phyloP scores from a whole-genome alignment of 192 early-diverging fungal genomes.

The Phycomyces nitens region DNA sequence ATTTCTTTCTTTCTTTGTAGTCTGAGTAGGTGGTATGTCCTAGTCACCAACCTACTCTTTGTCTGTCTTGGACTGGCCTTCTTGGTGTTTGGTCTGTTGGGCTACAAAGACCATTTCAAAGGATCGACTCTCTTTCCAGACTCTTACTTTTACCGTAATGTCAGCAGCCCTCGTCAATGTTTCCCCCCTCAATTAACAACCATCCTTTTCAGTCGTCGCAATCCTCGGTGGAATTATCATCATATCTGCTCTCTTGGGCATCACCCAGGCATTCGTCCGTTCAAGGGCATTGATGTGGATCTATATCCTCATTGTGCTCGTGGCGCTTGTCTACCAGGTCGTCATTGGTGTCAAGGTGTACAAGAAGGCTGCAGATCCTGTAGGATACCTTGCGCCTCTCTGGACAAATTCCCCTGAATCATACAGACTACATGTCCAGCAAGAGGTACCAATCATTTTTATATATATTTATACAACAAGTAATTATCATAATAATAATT shows the following conservation, averaged over 20 bases:
- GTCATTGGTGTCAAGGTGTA: slow-evolving; percentile 28
- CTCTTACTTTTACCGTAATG: slow-evolving; percentile 19
- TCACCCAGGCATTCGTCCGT: slow-evolving; percentile 12
- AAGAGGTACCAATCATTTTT: slow-evolving; percentile 14
- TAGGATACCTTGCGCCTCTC: slow-evolving; percentile 13
- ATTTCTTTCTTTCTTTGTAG: slow-evolving; percentile 2
- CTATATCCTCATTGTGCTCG: slow-evolving; percentile 18
- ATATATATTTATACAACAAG: too few relatives aligned
- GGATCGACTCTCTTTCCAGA: slow-evolving; percentile 26
- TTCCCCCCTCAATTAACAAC: neutral
- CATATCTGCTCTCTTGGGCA: slow-evolving; percentile 17
- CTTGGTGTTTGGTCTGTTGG: slow-evolving; percentile 24
- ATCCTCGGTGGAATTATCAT: slow-evolving; percentile 22
- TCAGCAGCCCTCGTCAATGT: neutral
- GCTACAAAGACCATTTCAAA: slow-evolving; percentile 14
- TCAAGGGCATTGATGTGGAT: slow-evolving; percentile 9
- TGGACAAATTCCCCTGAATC: slow-evolving; percentile 18
- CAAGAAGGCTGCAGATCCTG: slow-evolving; percentile 16
- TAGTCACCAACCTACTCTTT: slow-evolving; percentile 27
- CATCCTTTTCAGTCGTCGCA: slow-evolving; percentile 15
- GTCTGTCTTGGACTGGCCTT: slow-evolving; percentile 22
- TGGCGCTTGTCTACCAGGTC: slow-evolving; percentile 19
- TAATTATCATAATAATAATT: too few relatives aligned
- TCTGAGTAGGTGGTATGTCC: slow-evolving; percentile 27
- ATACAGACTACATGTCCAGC: slow-evolving; percentile 12